Conservation (phyloP, 371 early-diverging fungal species). For the Mortierella sp. region DNA sequence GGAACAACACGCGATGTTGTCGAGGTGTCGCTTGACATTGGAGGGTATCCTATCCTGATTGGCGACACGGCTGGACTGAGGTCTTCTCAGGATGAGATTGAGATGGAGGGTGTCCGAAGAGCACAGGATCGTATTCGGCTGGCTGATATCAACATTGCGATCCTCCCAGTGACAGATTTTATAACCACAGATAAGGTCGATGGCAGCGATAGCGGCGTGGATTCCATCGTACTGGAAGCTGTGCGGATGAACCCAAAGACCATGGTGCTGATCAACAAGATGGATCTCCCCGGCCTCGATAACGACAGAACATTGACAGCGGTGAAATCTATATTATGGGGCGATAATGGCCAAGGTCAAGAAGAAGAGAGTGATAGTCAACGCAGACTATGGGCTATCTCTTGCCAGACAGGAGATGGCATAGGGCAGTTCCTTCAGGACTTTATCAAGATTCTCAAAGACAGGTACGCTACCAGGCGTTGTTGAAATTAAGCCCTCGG, state of each 20-base stretch:
- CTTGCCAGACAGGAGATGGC: conserved; percentile 75
- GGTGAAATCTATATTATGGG: conserved; percentile 1
- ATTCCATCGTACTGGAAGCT: conserved; percentile 61
- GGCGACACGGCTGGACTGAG: conserved; percentile 87
- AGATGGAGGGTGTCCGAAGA: conserved; percentile 80
- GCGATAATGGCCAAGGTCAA: neutral
- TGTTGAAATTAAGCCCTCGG: neutral
- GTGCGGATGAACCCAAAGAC: conserved; percentile 67
- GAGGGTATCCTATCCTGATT: conserved; percentile 81
- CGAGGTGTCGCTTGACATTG: conserved; percentile 80
- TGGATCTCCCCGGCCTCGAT: conserved; percentile 60
- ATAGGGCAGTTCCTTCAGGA: conserved; percentile 66
- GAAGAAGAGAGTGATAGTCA: neutral
- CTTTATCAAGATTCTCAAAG: conserved; percentile 68
- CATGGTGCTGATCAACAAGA: conserved; percentile 77
- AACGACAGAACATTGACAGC: conserved; percentile 23
- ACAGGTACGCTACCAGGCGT: conserved; percentile 45
- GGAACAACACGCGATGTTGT: conserved; percentile 89
- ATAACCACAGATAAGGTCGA: conserved; percentile 9
- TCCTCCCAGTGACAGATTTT: conserved; percentile 52
- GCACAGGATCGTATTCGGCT: conserved; percentile 60
- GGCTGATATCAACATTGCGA: conserved; percentile 52
- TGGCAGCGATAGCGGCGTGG: conserved; percentile 40
- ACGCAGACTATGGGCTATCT: conserved; percentile 64
- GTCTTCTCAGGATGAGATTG: conserved; percentile 73